phyloP scores from a whole-genome alignment of 2,329 filamentous ascomycete genomes.

The Hymenoscyphus occultus region DNA sequence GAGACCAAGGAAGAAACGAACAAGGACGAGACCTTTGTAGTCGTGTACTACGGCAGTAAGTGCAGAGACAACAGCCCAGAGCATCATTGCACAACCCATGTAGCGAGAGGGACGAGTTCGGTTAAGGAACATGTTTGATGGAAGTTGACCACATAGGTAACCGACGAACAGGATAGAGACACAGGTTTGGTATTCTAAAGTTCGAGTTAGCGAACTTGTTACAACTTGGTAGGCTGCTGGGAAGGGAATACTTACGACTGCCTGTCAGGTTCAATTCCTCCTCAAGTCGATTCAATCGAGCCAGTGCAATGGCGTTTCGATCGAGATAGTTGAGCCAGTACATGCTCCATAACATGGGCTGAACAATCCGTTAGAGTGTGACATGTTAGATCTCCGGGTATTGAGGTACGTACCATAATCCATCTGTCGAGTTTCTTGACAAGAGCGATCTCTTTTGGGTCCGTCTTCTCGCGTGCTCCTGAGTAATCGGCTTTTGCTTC shows the following conservation, averaged over 20 bases:
- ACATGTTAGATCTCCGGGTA: neutral
- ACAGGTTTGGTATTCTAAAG: slow-evolving; percentile 7
- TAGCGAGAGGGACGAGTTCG: slow-evolving; percentile 30
- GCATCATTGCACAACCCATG: slow-evolving; percentile 37
- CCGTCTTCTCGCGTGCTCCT: slow-evolving; percentile 37
- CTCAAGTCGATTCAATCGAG: slow-evolving; percentile 24
- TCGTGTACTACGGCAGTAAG: slow-evolving; percentile 44
- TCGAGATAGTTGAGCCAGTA: slow-evolving; percentile 42
- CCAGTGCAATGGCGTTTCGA: slow-evolving; percentile 31
- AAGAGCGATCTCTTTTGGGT: slow-evolving; percentile 38
- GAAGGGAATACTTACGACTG: slow-evolving; percentile 39
- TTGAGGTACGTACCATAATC: slow-evolving; percentile 33
- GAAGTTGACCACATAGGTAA: slow-evolving; percentile 37
- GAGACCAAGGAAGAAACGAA: slow-evolving; percentile 51
- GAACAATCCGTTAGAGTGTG: neutral
- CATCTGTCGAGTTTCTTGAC: slow-evolving; percentile 39
- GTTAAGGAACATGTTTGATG: slow-evolving; percentile 42
- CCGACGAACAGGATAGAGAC: slow-evolving; percentile 28
- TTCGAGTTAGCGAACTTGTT: neutral
- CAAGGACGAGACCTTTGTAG: slow-evolving; percentile 27
- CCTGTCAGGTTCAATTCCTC: slow-evolving; percentile 37
- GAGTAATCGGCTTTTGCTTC: slow-evolving; percentile 16
- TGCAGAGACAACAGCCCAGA: slow-evolving; percentile 41
- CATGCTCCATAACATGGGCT: slow-evolving; percentile 42
- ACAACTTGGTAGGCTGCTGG: neutral